Percentiles rank a stretch among this genome's conserved stretches.
phyloP scores from a whole-genome alignment of 331 rosid genomes.

The Phaseolus coccineus region DNA sequence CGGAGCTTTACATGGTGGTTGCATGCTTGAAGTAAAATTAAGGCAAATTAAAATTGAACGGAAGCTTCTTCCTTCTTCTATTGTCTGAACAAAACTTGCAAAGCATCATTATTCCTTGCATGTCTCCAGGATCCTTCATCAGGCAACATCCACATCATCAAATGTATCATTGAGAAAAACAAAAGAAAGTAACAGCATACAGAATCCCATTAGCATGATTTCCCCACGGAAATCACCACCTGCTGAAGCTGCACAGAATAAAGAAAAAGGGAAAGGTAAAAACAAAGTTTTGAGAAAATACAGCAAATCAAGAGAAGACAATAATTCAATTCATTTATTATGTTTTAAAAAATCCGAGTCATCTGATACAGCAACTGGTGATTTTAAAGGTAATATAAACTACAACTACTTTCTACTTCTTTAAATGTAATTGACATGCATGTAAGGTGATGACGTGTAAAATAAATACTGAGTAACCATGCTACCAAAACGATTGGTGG shows the following conservation, averaged over 20 bases:
- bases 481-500: constrained; percentile 1
- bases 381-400: constrained; percentile 3
- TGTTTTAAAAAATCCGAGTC: neutral
- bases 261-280: neutral
- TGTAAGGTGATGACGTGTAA: neutral
- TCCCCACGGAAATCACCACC: constrained; percentile 41
- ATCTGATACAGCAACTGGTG: neutral
- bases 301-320: constrained; percentile 8
- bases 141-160: constrained; percentile 47
- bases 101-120: constrained; percentile 45
- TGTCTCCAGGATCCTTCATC: constrained; percentile 54
- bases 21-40: constrained; percentile 41
- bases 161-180: constrained; percentile 47
- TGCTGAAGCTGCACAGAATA: constrained; percentile 63
- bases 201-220: constrained; percentile 52
- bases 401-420: neutral
- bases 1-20: constrained; percentile 46
- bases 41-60: constrained; percentile 39
- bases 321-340: neutral
- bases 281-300: constrained; percentile 2
- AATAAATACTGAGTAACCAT: constrained; percentile 9
- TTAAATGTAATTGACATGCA: constrained; percentile 3
- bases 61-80: constrained; percentile 48
- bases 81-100: constrained; percentile 56
- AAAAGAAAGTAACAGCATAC: constrained; percentile 54